Base-by-base conservation (phyloP, 2,329 filamentous ascomycete genomes). In the Fusarium veterinarium region DNA sequence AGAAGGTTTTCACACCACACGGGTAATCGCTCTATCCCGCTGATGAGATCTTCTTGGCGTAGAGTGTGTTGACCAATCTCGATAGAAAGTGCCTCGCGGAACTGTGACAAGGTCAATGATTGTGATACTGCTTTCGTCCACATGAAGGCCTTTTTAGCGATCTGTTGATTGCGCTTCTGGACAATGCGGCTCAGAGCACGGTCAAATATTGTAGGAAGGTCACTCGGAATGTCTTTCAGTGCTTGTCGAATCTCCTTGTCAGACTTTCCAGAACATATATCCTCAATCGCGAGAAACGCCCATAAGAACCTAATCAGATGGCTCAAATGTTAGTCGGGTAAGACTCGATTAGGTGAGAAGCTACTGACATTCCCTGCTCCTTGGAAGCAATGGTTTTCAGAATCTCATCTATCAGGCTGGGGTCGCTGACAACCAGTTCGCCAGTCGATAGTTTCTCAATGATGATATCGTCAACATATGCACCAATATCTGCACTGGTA, bases 1-100 rank as follows among this genome's bases (percentile, higher is more conserved):
- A 75, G 3, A 1, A 75, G 25, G 14, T 61, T 71, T 28, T 75
- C 59, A 8, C 69, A 75, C 69, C 69, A 75, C 2, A 3, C 1
- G 0, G 58, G 33, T 0, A 71, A 16, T 5, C 69, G 49, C 0
- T 63, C 46, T 8, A 75, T 67, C 0, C 48, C 64, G 0, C 35
- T 64, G 4, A 69, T 58, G 3, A 67, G 17, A 13, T 58, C 51
- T 1, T 64, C 56, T 7, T 17, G 20, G 2, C 45, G 11, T 3
- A 73, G 25, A 2, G 25, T 52, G 1, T 1, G 38, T 20, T 75
- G 69, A 0, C 66, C 67, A 4, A 49, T 8, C 7, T 69, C 13
- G 0, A 75, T 37, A 1, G 69, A 75, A 0, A 75, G 30, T 1
- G 69, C 72, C 20, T 75, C 73, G 2, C 40, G 56, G 23, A 25